These are phyloP conservation scores for Tripterygium wilfordii DNA, from an alignment of 177 flowering plant genomes.

Conservation along the genomic window DNA sequence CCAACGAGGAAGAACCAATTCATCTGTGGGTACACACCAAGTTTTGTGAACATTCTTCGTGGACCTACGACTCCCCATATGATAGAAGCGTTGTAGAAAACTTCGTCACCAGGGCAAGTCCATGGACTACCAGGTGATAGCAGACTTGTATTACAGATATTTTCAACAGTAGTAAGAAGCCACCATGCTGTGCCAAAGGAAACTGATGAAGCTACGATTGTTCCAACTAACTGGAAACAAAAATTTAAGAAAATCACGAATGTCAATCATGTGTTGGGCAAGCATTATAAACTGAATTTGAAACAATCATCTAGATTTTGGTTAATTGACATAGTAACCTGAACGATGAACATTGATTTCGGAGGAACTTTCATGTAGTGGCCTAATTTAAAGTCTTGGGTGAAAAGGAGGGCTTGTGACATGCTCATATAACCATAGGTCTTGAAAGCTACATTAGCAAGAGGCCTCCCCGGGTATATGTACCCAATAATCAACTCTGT, in stretches of 20 bases:
- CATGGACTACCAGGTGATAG: constrained; percentile 66
- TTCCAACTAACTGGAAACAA: constrained; percentile 31
- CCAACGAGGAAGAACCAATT: constrained; percentile 67
- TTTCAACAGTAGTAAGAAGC: constrained; percentile 35
- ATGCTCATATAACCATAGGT: constrained; percentile 51
- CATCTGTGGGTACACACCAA: constrained; percentile 36
- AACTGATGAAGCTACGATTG: constrained; percentile 35
- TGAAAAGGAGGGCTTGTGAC: constrained; percentile 36
- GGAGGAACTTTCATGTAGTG: constrained; percentile 88
- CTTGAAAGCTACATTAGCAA: constrained; percentile 53
- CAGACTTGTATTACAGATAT: constrained; percentile 41
- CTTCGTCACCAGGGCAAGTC: constrained; percentile 56
- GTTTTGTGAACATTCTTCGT: constrained; percentile 44
- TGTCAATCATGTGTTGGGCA: too few relatives aligned
- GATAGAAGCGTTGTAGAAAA: constrained; percentile 73
- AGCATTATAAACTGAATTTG: too few relatives aligned
- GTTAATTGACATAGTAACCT: constrained; percentile 49
- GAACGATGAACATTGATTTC: constrained; percentile 58
- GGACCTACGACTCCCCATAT: constrained; percentile 88
- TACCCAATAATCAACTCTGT: constrained; percentile 49
- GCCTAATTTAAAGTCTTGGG: constrained; percentile 65
- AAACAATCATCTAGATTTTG: too few relatives aligned
- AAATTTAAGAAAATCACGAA: background rate
- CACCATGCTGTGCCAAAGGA: constrained; percentile 66
- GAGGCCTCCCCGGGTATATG: constrained; percentile 45